phyloP scores from a whole-genome alignment of 345 rosid genomes.

The Citrus cavaleriei region DNA sequence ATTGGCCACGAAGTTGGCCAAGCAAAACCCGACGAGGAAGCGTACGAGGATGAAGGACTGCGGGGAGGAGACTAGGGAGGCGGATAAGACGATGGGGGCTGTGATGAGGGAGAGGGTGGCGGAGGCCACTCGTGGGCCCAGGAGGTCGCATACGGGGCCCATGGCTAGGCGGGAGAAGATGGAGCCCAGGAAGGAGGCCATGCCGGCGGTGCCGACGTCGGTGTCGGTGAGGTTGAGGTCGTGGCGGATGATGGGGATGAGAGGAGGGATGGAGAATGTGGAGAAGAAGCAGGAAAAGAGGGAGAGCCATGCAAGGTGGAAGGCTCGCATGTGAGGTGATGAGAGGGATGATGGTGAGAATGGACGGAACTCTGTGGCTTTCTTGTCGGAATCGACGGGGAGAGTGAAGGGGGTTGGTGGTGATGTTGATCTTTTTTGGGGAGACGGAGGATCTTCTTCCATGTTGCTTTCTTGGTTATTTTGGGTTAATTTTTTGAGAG shows the following conservation, averaged over 20 bases:
- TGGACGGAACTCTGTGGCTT: conserved; percentile 61
- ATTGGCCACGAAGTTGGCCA: conserved; percentile 81
- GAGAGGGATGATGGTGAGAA: conserved; percentile 33
- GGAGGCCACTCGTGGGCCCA: conserved; percentile 71
- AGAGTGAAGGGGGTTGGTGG: conserved; percentile 12
- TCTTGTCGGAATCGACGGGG: conserved; percentile 46
- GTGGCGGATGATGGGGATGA: conserved; percentile 56
- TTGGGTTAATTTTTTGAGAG: too few species aligned
- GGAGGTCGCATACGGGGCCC: conserved; percentile 73
- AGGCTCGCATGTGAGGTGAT: conserved; percentile 69
- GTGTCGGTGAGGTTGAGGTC: conserved; percentile 55
- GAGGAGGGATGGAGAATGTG: conserved; percentile 88
- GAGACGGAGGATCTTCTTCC: too few species aligned
- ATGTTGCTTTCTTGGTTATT: too few species aligned
- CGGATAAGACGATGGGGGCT: conserved; percentile 51
- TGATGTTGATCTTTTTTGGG: neutral
- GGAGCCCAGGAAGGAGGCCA: conserved; percentile 75
- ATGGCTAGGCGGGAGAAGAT: conserved; percentile 86
- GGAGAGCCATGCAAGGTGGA: conserved; percentile 83
- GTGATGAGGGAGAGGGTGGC: conserved; percentile 67
- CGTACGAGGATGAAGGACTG: conserved; percentile 54
- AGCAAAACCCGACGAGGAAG: conserved; percentile 61
- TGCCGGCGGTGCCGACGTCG: conserved; percentile 49
- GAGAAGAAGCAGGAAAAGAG: conserved; percentile 86
- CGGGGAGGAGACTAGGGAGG: conserved; percentile 48